Evolutionary conservation across 2,329 filamentous ascomycete genomes (phyloP).

Genomic region (Didymella arachidicola): DNA sequence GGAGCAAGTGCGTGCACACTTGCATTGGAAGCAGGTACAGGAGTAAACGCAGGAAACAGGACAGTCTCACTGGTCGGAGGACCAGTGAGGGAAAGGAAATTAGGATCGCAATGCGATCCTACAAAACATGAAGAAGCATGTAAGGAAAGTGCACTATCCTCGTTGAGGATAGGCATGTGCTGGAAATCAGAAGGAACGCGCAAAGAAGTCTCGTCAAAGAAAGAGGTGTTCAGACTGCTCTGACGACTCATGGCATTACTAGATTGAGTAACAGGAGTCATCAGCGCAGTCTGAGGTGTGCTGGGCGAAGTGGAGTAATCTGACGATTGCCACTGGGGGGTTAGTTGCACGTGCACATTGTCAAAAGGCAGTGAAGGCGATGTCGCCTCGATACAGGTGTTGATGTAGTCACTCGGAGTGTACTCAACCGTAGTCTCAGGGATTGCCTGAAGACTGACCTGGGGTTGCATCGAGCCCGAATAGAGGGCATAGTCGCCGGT

Average conservation of each 20-base stretch:
- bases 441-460: slow-evolving; percentile 37
- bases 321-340: slow-evolving; percentile 45
- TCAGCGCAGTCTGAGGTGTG: slow-evolving; percentile 48
- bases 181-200: slow-evolving; percentile 53
- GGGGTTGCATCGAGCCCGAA: slow-evolving; percentile 35
- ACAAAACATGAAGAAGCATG: slow-evolving; percentile 42
- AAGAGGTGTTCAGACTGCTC: slow-evolving; percentile 53
- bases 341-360: slow-evolving; percentile 42
- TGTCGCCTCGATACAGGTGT: slow-evolving; percentile 39
- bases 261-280: slow-evolving; percentile 50
- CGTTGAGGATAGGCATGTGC: slow-evolving; percentile 46
- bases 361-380: slow-evolving; percentile 32
- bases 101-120: slow-evolving; percentile 46
- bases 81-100: slow-evolving; percentile 44
- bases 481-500: slow-evolving; percentile 45
- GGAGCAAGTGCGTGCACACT: slow-evolving; percentile 47
- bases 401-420: slow-evolving; percentile 49
- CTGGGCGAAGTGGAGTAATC: slow-evolving; percentile 49
- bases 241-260: slow-evolving; percentile 56
- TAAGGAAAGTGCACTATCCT: slow-evolving; percentile 49
- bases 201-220: slow-evolving; percentile 49
- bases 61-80: slow-evolving; percentile 48
- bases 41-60: slow-evolving; percentile 42
- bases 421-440: slow-evolving; percentile 47
- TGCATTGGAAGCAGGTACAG: slow-evolving; percentile 36